A percentile compares a stretch with the other conserved stretches of the same genome.
Conservation (phyloP, 352 stramenopile genomes). For the Lagenidium giganteum region DNA sequence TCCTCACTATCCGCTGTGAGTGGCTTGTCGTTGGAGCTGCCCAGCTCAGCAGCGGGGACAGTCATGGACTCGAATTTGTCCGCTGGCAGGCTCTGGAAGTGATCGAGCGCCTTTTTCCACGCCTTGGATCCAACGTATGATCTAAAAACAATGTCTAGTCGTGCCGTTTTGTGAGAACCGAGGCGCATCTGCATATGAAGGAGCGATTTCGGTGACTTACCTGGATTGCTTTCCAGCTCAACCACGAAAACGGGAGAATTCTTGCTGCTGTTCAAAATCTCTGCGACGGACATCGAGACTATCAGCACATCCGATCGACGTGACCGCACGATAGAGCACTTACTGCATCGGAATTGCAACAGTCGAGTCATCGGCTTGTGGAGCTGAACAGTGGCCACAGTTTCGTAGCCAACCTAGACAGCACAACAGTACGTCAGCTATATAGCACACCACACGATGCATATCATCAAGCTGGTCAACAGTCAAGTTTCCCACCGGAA, state of each 20-base stretch:
- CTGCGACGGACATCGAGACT: conserved; percentile 26
- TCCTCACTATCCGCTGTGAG: too few relatives aligned
- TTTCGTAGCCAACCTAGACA: conserved; percentile 13
- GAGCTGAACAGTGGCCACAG: conserved; percentile 7
- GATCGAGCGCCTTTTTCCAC: conserved; percentile 73
- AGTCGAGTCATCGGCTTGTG: conserved; percentile 3
- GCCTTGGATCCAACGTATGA: conserved; percentile 75
- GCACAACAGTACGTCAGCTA: too few relatives aligned
- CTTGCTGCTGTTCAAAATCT: conserved; percentile 70
- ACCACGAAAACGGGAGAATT: conserved; percentile 79
- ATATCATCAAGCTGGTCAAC: too few relatives aligned
- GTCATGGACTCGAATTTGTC: conserved; percentile 32
- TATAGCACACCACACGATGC: too few relatives aligned
- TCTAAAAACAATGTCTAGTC: conserved; percentile 68
- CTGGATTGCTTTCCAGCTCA: conserved; percentile 42
- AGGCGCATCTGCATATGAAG: too few relatives aligned
- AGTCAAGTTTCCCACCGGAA: conserved; percentile 34
- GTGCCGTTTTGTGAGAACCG: background rate
- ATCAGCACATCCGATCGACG: background rate
- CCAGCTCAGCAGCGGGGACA: conserved; percentile 23
- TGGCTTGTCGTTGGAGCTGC: conserved; percentile 44
- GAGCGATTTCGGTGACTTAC: conserved; percentile 28
- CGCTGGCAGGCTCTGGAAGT: conserved; percentile 53
- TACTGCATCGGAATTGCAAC: conserved; percentile 17
- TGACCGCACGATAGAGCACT: background rate